Base-by-base conservation (phyloP, 176 grass and related monocot species). In the Musa troglodytarum region DNA sequence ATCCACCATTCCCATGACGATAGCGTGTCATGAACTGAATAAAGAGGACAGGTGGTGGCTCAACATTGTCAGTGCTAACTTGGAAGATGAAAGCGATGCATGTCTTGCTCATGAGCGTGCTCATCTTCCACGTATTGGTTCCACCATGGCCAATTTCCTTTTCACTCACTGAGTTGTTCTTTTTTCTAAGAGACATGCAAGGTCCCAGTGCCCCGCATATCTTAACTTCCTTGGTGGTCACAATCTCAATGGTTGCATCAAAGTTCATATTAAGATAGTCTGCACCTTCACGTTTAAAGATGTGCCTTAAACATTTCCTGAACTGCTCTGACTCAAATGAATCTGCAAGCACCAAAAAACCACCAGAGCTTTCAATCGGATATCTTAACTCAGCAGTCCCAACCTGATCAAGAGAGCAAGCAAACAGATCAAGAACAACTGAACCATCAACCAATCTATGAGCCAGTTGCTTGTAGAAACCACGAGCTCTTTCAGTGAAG, bases 21-120 rank as follows among this genome's bases (percentile, higher is more conserved):
- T 99, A 94, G 23, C 87, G 88, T 82, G 95, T 94, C 88, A 93
- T 99, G 69, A 99, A 99, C 76, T 99, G 95, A 81, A 99, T 84
- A 77, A 99, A 99, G 69, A 99, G 92, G 58, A 99, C 95, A 72
- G 90, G 87, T 73, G 88, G 88, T 28, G 83, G 85, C 53, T 99
- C 95, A 75, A 73, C 72, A 71, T 86, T 91, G 29, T 69, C 63
- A n/a, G 84, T 80, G 22, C 76, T 84, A 74, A 92, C 90, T 92
- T 90, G 76, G 55, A 99, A 99, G 75, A 92, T 87, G 78, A 99
- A 94, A 28, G 88, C 81, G n/a, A 99, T 92, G 79, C 86, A 86
- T 28, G 95, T 99, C 83, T 91, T 99, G 75, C 70, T 87, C 49
- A 87, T 86, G 71, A 99, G 71, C 53, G 91, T 78, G 68, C 88